Percentiles rank a stretch among this genome's conserved stretches.
Conservation (phyloP, 495 filamentous ascomycete genomes). For the Xylaria palmicola region DNA sequence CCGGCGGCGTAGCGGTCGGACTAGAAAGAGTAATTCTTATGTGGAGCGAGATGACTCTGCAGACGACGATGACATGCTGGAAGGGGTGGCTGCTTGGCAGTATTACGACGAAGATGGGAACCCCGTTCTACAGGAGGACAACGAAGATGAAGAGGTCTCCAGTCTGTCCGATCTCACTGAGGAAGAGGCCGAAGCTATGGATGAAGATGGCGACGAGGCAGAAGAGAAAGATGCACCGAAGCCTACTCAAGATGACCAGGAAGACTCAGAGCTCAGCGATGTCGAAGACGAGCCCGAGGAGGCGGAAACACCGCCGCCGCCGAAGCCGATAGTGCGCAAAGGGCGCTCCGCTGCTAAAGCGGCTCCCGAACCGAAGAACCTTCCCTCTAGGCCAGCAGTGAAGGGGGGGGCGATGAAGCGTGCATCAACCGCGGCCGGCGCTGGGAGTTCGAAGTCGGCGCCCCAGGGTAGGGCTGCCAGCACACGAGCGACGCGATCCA, state of each 20-base stretch:
- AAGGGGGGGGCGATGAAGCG: slow-evolving; percentile 22
- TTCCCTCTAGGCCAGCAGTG: slow-evolving; percentile 25
- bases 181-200: slow-evolving; percentile 27
- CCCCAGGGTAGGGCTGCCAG: slow-evolving; percentile 20
- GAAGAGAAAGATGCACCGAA: slow-evolving; percentile 17
- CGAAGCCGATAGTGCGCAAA: slow-evolving; percentile 25
- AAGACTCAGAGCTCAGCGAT: slow-evolving; percentile 29
- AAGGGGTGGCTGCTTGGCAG: slow-evolving; percentile 55
- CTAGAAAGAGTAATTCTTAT: slow-evolving; percentile 41
- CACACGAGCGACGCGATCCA: slow-evolving; percentile 31
- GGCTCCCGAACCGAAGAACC: slow-evolving; percentile 18
- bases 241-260: slow-evolving; percentile 10
- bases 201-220: slow-evolving; percentile 21
- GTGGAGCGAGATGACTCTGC: slow-evolving; percentile 52
- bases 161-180: slow-evolving; percentile 24
- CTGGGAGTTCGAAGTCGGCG: slow-evolving; percentile 24
- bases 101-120: slow-evolving; percentile 40
- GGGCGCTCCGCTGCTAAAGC: slow-evolving; percentile 18
- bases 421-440: slow-evolving; percentile 22
- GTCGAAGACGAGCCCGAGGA: slow-evolving; percentile 26
- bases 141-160: slow-evolving; percentile 23
- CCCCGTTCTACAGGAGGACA: slow-evolving; percentile 19
- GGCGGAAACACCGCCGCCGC: slow-evolving; percentile 18
- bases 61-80: slow-evolving; percentile 58
- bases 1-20: slow-evolving; percentile 54